Conservation (phyloP, 108 stramenopile species). For the Poteriospumella lacustris region DNA sequence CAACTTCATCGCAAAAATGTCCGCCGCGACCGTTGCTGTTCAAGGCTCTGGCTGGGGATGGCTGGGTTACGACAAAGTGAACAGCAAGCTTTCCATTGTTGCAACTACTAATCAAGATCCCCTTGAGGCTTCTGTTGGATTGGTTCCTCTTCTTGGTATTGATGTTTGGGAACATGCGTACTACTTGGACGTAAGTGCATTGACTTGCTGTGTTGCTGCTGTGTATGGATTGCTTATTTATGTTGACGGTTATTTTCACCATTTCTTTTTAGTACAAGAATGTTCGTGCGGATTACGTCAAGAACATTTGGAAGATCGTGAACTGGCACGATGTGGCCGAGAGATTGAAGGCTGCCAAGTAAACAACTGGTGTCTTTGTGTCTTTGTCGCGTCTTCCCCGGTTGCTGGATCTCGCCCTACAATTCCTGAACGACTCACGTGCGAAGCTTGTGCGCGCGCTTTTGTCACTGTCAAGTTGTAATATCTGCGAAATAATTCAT, state of each 20-base stretch:
- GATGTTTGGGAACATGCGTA: constrained; percentile 87
- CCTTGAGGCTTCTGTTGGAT: constrained; percentile 88
- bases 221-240: constrained; percentile 4
- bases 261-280: constrained; percentile 98
- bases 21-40: constrained; percentile 68
- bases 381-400: too few relatives aligned
- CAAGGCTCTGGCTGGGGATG: constrained; percentile 99
- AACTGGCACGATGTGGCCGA: constrained; percentile 88
- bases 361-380: too few relatives aligned
- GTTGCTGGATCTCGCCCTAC: too few relatives aligned
- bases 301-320: constrained; percentile 80
- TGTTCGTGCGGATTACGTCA: constrained; percentile 92
- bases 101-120: constrained; percentile 94
- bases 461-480: too few relatives aligned
- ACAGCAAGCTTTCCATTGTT: constrained; percentile 67
- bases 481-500: too few relatives aligned
- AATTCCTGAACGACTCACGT: too few relatives aligned
- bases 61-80: constrained; percentile 81
- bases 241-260: constrained; percentile 55
- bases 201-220: not conserved
- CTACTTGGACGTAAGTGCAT: not conserved
- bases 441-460: too few relatives aligned
- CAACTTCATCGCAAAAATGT: constrained; percentile 48
- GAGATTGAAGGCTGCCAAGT: constrained; percentile 69
- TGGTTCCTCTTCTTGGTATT: constrained; percentile 91